Conservation (phyloP, 1,284 basidiomycete species). For the Puccinia triticina region DNA sequence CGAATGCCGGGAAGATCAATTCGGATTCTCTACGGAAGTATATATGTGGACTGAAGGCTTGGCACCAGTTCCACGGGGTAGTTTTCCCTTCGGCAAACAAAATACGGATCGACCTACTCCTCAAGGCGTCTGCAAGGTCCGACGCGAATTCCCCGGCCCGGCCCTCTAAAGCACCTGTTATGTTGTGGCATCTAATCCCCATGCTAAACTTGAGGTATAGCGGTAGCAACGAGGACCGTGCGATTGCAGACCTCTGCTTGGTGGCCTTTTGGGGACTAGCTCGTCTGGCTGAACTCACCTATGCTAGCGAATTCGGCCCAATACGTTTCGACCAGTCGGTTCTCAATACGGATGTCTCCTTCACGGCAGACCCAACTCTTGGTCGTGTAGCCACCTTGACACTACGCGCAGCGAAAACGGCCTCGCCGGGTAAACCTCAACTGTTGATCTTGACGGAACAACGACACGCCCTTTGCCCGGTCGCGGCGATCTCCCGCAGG, state of each 20-base stretch:
- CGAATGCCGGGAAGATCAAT: background rate
- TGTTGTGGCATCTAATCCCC: background rate
- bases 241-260: background rate
- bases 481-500: background rate
- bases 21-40: background rate
- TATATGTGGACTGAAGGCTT: background rate
- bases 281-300: background rate
- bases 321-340: background rate
- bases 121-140: background rate
- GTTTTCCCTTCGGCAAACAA: background rate
- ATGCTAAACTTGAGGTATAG: background rate
- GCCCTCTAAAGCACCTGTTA: background rate
- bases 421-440: background rate
- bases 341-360: background rate
- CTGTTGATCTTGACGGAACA: background rate
- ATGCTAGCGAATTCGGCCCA: background rate
- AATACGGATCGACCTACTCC: background rate
- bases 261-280: conserved; percentile 1
- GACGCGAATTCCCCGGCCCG: background rate
- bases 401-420: background rate
- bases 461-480: background rate
- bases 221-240: no score
- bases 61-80: background rate
- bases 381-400: background rate
- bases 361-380: background rate